Evolutionary conservation across 176 grass and related monocot genomes (phyloP), one percentile per base, ranked within the genome.

Genomic region (Cenchrus purpureus): DNA sequence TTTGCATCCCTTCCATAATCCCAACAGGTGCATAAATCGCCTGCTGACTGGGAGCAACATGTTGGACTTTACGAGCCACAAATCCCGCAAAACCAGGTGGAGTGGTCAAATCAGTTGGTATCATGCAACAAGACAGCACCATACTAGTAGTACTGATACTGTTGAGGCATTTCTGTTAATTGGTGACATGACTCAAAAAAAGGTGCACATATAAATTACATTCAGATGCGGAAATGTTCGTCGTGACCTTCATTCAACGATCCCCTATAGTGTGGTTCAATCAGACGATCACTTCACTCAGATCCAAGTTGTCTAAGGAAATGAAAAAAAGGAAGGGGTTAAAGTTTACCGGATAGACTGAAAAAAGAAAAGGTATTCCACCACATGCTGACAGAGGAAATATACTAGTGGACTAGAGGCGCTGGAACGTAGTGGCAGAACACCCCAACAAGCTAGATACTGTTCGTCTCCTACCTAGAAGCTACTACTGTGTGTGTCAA

Each of bases 31-130:
- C 51, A 16, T 57, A 76, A 4, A 56, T 76, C 29, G 15, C 49
- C 10, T 22, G 9, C 10, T 22, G 9, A 20, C 73, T 5, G 9
- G 6, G 28, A 58, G 10, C 32, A 57, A 48, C 28, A 2, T 32
- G 5, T 9, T 85, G 1, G n/a, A 50, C 42, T 62, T 60, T 62
- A n/a, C 4, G 25, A 32, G n/a, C 68, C 5, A n/a, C 17, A 34
- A 1, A 51, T 37, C 10, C 40, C 55, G 15, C 34, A 45, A 60
- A 77, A 28, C 44, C 55, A 77, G 25, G 4, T 48, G 29, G 51
- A 84, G 59, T 10, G 0, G 50, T 57, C 6, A 50, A 62, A 84
- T 88, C 37, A 88, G 58, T 66, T 73, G 17, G 14, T 28, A 10
- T 14, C 13, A 50, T 11, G n/a, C 5, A 67, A 48, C 65, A 6